Evolutionary conservation across 2,329 filamentous ascomycete genomes (phyloP).

Genomic region (Purpureocillium lavendulum): DNA sequence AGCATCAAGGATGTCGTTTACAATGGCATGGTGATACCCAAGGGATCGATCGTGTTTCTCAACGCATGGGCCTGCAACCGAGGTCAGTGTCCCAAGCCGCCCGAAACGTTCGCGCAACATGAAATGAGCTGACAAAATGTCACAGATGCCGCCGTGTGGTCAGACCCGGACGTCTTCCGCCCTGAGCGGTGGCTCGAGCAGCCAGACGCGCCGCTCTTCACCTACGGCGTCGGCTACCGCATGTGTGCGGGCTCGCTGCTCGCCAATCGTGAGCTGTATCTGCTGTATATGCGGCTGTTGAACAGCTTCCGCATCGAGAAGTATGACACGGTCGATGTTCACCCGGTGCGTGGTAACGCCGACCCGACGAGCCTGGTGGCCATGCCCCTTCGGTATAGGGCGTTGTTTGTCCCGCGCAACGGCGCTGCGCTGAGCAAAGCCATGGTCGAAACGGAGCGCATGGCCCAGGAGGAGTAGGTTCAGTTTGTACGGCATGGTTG

Average conservation of each 20-base stretch:
- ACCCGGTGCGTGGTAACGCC: conserved; percentile 50
- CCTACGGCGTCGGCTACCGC: conserved; percentile 57
- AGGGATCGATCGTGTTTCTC: conserved; percentile 55
- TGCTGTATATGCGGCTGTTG: conserved; percentile 53
- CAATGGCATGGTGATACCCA: conserved; percentile 48
- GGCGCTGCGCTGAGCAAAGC: not conserved
- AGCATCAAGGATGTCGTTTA: conserved; percentile 53
- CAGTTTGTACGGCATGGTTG: too few relatives aligned
- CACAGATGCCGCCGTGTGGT: conserved; percentile 35
- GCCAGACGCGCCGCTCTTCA: conserved; percentile 55
- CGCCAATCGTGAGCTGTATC: conserved; percentile 47
- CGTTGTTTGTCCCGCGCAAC: conserved; percentile 46
- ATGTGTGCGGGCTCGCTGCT: conserved; percentile 50
- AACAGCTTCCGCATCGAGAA: conserved; percentile 52
- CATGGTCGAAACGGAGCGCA: not conserved
- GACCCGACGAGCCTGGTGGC: conserved; percentile 56
- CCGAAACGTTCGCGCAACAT: not conserved
- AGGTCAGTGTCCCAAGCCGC: conserved; percentile 36
- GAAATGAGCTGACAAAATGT: too few relatives aligned
- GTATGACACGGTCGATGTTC: conserved; percentile 44
- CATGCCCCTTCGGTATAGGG: conserved; percentile 49
- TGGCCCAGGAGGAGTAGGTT: not conserved
- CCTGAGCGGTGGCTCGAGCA: conserved; percentile 21
- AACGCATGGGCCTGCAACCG: conserved; percentile 64
- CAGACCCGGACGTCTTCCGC: conserved; percentile 10